Base-by-base conservation (phyloP, 495 filamentous ascomycete species). In the Jackrogersella multiformis region DNA sequence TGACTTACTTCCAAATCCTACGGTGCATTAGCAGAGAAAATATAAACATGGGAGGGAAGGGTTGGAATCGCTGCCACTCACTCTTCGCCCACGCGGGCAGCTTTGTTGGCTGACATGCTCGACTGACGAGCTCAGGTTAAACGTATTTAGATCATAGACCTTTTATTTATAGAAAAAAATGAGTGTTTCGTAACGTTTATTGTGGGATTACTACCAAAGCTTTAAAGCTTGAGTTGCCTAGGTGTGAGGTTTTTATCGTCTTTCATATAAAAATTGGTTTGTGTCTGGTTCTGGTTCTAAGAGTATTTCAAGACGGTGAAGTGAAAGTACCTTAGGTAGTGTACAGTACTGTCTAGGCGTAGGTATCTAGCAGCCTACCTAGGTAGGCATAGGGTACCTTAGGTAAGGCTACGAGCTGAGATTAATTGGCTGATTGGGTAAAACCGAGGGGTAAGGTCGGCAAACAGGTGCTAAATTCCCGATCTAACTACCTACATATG, bases 1-100 rank as follows among this genome's bases (percentile, higher is more conserved):
- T 20, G 15, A 85, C 92, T 87, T 85, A 97, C 93, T 99, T 99
- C 95, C 95, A 99, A 66, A 97, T 90, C 78, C 95, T 99, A 71
- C 63, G 12, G 7, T 57, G 16, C 53, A 53, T 73, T 73, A 75
- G 71, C 80, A 74, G 73, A 21, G 32, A 53, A 20, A 13, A 23
- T 30, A 13, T 41, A 35, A 23, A n/a, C n/a, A n/a, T n/a, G n/a
- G n/a, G n/a, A n/a, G n/a, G n/a, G n/a, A n/a, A n/a, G 20, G 56
- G 44, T 24, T 32, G 36, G n/a, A 51, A 53, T 15, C 28, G 42
- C 13, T 23, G 56, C 28, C 21, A 84, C 93, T 84, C 86, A 98
- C 95, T 99, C 96, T 89, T 99, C 95, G 74, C 95, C 95, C 76
- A 97, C 84, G 68, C 95, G 90, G 63, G 92, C 91, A 66, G 93